Percentiles rank a stretch among this genome's conserved stretches.
Conservation (phyloP, 2,329 filamentous ascomycete species). For the Verticillium alfalfae region DNA sequence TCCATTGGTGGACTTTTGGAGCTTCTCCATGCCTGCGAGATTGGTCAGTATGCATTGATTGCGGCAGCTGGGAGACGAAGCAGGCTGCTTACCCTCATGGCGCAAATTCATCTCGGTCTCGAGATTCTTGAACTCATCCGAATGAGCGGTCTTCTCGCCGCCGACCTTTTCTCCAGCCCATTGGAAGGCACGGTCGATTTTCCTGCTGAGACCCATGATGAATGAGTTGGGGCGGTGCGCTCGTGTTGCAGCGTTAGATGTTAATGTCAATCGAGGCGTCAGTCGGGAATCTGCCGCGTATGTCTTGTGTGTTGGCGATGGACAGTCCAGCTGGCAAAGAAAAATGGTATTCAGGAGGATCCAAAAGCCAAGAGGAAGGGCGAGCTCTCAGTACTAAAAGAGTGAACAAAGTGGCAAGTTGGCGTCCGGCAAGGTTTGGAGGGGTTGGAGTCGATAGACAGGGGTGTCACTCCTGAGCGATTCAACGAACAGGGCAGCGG, state of each 20-base stretch:
- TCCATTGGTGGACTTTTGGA: conserved; percentile 77
- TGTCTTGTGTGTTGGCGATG: not conserved
- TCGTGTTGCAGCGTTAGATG: not conserved
- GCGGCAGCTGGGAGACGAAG: not conserved
- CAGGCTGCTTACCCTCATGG: conserved; percentile 64
- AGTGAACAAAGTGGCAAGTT: not conserved
- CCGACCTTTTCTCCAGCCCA: conserved; percentile 98
- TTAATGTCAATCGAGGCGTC: not conserved
- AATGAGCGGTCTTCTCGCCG: conserved; percentile 78
- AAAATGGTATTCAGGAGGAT: not conserved
- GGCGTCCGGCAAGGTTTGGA: not conserved
- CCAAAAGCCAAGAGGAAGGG: not conserved
- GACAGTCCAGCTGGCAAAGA: not conserved
- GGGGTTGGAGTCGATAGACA: not conserved
- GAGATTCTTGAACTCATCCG: conserved; percentile 85
- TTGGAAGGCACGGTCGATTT: conserved; percentile 93
- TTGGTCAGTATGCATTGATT: conserved; percentile 3
- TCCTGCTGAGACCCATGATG: conserved; percentile 64
- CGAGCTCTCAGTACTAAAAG: not conserved
- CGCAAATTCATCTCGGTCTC: conserved; percentile 87
- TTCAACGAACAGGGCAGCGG: not conserved
- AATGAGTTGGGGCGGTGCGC: conserved; percentile 1
- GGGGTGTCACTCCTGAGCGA: not conserved
- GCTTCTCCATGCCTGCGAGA: conserved; percentile 72
- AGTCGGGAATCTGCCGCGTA: not conserved